These are phyloP conservation scores for Metschnikowia kofuensis DNA, from an alignment of 805 yeast species.

Conservation along the genomic window DNA sequence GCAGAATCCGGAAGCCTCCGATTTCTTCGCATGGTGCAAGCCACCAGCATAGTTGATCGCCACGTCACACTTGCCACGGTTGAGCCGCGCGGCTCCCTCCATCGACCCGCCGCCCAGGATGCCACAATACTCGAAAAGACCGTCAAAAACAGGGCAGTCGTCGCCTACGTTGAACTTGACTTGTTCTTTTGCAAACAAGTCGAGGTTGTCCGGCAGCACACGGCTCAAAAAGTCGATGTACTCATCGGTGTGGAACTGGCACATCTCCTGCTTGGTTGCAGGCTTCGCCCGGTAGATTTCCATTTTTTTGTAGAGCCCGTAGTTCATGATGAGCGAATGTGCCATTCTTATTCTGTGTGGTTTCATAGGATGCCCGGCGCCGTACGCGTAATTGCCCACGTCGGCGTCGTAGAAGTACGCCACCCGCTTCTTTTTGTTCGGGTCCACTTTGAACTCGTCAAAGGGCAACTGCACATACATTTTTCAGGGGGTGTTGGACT, in stretches of 20 bases:
- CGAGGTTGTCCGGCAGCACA: conserved; percentile 90
- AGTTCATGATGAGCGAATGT: conserved; percentile 93
- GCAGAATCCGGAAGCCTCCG: conserved; percentile 88
- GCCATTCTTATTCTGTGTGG: conserved; percentile 99
- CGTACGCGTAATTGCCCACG: conserved; percentile 96
- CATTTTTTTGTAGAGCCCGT: conserved; percentile 94
- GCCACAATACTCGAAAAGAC: conserved; percentile 70
- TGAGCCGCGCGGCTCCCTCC: conserved; percentile 84
- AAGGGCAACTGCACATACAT: conserved; percentile 44
- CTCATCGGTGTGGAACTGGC: conserved; percentile 97
- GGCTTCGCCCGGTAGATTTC: conserved; percentile 96
- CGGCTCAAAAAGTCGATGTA: conserved; percentile 88
- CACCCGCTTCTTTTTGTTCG: conserved; percentile 39
- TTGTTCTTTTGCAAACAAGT: conserved; percentile 82
- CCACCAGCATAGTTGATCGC: conserved; percentile 96
- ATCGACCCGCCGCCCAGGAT: conserved; percentile 86
- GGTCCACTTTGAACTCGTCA: conserved; percentile 43
- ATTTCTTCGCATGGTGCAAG: conserved; percentile 87
- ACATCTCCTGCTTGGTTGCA: conserved; percentile 96
- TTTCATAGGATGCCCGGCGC: conserved; percentile 98
- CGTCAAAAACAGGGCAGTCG: conserved; percentile 75
- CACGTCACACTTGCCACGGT: conserved; percentile 80
- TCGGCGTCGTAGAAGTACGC: conserved; percentile 60
- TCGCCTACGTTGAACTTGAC: conserved; percentile 94
- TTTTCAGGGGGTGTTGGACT: background rate